Evolutionary conservation across 345 rosid genomes (phyloP), one percentile per base, ranked within the genome.

Genomic region (Sapria himalayana): DNA sequence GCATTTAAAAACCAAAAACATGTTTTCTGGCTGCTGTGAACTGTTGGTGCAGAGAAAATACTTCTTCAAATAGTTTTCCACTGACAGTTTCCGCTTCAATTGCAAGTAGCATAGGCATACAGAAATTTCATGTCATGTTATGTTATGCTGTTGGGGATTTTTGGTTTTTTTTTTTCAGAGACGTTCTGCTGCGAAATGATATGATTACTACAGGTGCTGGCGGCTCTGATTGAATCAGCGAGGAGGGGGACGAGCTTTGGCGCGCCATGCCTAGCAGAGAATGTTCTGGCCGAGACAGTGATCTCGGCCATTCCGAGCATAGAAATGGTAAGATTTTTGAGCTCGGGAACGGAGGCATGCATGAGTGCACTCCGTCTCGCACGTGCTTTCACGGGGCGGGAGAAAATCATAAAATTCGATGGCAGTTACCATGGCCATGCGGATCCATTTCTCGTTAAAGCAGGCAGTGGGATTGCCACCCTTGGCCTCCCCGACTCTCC

Each of bases 211-310:
- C 64, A 81, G 94, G 85, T 89, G 27, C 78, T 89, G 11, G 84
- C 73, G 6, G 93, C 95, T 33, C 41, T 89, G 57, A 68, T 73
- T 11, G 93, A 82, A 66, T 78, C 93, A 19, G 79, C 82, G 92
- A 74, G 82, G 66, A 82, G 82, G 63, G 98, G 98, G 42, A 89
- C 98, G 49, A 82, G 98, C 71, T 86, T 86, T 68, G 97, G 97
- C 16, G 97, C 94, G 50, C 94, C 97, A 35, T 86, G 97, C 62
- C 85, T 86, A 53, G 65, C 74, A 19, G 94, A 86, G 75, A 86
- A 86, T 62, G 66, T 58, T 48, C 49, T 81, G 33, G 92, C 97
- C 0, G 85, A 78, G 65, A 73, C 82, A 91, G 94, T 82, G 18
- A 76, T 78, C 41, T 64, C 86, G n/a, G 94, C 97, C 33, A 94